phyloP scores from a whole-genome alignment of 257 asterid genomes.

The Cinchona pubescens region DNA sequence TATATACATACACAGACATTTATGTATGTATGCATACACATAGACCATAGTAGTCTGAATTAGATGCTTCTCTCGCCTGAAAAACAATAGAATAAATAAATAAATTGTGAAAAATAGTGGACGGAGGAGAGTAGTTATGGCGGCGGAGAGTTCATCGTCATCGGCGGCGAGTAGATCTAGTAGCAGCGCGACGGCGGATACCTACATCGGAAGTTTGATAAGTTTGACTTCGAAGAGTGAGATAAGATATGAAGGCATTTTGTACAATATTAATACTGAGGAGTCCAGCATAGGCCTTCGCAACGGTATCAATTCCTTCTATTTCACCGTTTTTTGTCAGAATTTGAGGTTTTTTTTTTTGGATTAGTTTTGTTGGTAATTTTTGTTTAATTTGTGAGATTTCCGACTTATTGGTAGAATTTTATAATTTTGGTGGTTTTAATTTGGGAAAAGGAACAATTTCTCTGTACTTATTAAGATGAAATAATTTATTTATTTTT shows the following conservation, averaged over 20 bases:
- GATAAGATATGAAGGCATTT: conserved; percentile 89
- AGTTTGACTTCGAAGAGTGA: conserved; percentile 96
- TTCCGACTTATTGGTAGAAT: neutral
- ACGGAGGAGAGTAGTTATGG: conserved; percentile 36
- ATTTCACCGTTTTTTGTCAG: neutral
- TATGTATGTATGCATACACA: too few relatives aligned
- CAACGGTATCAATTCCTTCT: conserved; percentile 49
- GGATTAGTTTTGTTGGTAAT: neutral
- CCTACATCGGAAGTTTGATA: conserved; percentile 88
- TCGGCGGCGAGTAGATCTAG: conserved; percentile 61
- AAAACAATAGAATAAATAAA: neutral
- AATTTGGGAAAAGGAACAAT: neutral
- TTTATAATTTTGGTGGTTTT: neutral
- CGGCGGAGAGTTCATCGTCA: conserved; percentile 65
- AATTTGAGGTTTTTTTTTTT: neutral
- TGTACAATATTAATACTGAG: conserved; percentile 84
- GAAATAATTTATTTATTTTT: neutral
- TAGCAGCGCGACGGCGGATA: conserved; percentile 70
- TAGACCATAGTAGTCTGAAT: too few relatives aligned
- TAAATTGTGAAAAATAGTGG: neutral
- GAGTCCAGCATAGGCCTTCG: conserved; percentile 96
- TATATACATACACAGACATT: neutral
- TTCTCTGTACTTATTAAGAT: neutral
- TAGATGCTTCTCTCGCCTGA: neutral
- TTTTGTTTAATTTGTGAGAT: neutral